Evolutionary conservation across 257 asterid genomes (phyloP).

Genomic region (Gentiana macrophylla): DNA sequence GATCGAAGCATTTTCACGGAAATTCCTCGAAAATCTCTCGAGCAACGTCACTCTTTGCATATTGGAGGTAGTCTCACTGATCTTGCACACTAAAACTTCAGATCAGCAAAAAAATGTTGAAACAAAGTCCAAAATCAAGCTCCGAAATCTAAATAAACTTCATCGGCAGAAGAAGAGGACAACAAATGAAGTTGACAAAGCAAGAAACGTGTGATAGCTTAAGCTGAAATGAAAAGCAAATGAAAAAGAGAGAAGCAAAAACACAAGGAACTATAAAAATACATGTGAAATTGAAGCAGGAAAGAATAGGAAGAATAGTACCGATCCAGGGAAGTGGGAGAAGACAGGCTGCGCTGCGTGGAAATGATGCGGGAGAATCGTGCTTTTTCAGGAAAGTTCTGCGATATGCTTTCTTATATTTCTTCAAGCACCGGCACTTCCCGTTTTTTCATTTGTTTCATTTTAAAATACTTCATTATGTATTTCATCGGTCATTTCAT

Average conservation of each 20-base stretch:
- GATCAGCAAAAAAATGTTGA: background rate
- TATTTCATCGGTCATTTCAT: too few relatives aligned
- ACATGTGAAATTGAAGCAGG: too few relatives aligned
- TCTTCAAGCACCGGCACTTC: background rate
- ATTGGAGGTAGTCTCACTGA: conserved; percentile 2
- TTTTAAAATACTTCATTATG: too few relatives aligned
- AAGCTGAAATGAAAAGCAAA: background rate
- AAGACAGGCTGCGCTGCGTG: background rate
- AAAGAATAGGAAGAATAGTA: background rate
- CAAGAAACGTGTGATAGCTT: background rate
- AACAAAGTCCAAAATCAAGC: background rate
- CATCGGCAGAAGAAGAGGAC: background rate
- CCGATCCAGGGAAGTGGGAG: conserved; percentile 12
- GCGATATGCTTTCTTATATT: background rate
- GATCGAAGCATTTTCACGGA: conserved; percentile 47
- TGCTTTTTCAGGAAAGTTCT: conserved; percentile 1
- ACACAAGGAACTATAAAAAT: too few relatives aligned
- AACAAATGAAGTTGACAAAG: background rate
- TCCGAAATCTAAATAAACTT: background rate
- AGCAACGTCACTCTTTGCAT: conserved; percentile 41
- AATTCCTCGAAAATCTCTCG: conserved; percentile 43
- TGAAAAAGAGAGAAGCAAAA: too few relatives aligned
- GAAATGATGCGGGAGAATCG: background rate
- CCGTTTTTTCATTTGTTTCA: background rate
- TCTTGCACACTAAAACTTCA: background rate